phyloP scores from a whole-genome alignment of 2,329 filamentous ascomycete species.

The Parascedosporium putredinis region DNA sequence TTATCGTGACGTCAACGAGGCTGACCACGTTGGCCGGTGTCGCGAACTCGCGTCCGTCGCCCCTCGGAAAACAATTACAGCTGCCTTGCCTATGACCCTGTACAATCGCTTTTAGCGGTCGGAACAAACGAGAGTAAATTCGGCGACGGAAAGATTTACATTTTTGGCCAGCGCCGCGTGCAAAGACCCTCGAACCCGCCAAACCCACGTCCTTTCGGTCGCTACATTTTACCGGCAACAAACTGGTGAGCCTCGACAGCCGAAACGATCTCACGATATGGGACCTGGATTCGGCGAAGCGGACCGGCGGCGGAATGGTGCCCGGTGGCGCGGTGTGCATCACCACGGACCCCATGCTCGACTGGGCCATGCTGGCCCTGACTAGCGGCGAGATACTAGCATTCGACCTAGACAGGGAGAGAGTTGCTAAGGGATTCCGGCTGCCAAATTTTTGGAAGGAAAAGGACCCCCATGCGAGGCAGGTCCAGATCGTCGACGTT shows the following conservation, averaged over 20 bases:
- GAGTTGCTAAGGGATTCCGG: constrained; percentile 58
- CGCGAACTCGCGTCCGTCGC: too few relatives aligned
- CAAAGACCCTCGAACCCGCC: constrained; percentile 59
- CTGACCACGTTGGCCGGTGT: too few relatives aligned
- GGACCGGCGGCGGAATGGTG: constrained; percentile 60
- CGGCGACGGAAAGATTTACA: constrained; percentile 76
- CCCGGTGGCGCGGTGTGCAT: constrained; percentile 66
- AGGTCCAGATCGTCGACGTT: constrained; percentile 59
- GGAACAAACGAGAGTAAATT: constrained; percentile 83
- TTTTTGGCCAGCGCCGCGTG: constrained; percentile 76
- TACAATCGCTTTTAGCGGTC: constrained; percentile 86
- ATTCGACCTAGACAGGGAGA: constrained; percentile 83
- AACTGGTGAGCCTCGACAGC: constrained; percentile 72
- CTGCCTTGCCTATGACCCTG: constrained; percentile 80
- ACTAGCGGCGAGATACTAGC: constrained; percentile 76
- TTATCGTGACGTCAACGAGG: constrained; percentile 6
- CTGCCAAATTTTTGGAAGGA: constrained; percentile 82
- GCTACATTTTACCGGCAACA: constrained; percentile 77
- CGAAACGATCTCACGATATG: constrained; percentile 81
- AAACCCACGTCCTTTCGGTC: constrained; percentile 64
- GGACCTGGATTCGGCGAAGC: constrained; percentile 60
- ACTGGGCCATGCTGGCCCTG: constrained; percentile 83
- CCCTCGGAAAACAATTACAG: constrained; percentile 31
- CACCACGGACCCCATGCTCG: constrained; percentile 77
- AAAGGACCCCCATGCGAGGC: constrained; percentile 54